A percentile compares a stretch with the other conserved stretches of the same genome.
Conservation (phyloP, 2,329 filamentous ascomycete species). For the Xylaria sp. region DNA sequence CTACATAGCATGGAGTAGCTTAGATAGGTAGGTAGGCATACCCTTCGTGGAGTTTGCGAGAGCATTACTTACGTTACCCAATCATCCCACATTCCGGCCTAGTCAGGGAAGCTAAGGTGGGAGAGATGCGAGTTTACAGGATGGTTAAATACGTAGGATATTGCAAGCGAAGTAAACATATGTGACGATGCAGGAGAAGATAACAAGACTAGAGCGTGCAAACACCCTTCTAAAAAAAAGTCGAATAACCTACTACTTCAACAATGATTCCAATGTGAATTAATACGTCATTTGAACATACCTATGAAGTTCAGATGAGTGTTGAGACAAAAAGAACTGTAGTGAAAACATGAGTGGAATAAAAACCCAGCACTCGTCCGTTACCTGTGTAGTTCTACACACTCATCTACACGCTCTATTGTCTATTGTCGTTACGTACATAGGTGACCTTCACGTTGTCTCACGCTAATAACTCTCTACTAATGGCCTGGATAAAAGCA, state of each 20-base stretch:
- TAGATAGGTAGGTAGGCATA: constrained; percentile 30
- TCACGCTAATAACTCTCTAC: constrained; percentile 2
- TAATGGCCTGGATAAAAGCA: constrained; percentile 47
- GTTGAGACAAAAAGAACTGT: neutral
- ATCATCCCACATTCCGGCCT: constrained; percentile 23
- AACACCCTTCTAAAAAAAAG: constrained; percentile 31
- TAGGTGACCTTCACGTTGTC: neutral
- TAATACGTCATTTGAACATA: neutral
- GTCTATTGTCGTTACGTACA: neutral
- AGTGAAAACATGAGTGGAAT: neutral
- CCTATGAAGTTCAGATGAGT: neutral
- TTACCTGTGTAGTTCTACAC: neutral
- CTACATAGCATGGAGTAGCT: constrained; percentile 34
- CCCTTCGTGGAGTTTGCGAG: constrained; percentile 27
- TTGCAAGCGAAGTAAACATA: constrained; percentile 9
- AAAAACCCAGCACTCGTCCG: neutral
- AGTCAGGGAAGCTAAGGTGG: constrained; percentile 13
- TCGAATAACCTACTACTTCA: constrained; percentile 5
- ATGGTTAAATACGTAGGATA: constrained; percentile 17
- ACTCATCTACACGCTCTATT: neutral
- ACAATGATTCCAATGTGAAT: neutral
- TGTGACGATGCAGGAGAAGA: neutral
- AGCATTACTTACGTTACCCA: constrained; percentile 21
- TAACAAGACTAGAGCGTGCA: constrained; percentile 40
- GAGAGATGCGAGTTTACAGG: constrained; percentile 11